phyloP scores from a whole-genome alignment of 2,329 filamentous ascomycete species.

The Ophiosphaerella herpotricha region DNA sequence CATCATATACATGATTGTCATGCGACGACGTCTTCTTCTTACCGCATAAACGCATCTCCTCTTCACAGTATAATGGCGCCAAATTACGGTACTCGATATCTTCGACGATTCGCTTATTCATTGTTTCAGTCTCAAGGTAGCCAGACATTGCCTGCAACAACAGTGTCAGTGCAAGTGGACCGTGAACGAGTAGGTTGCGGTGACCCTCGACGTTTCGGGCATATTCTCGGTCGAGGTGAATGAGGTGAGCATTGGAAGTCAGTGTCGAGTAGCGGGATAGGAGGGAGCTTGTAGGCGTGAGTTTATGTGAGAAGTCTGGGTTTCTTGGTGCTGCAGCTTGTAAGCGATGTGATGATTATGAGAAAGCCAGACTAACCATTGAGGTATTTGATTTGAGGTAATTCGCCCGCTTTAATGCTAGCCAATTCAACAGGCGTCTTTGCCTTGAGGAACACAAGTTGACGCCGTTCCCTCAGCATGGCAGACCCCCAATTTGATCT shows the following conservation, averaged over 20 bases:
- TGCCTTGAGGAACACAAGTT: conserved; percentile 67
- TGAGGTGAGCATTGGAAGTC: conserved; percentile 88
- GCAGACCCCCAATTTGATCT: conserved; percentile 35
- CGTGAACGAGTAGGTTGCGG: conserved; percentile 78
- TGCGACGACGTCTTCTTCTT: conserved; percentile 48
- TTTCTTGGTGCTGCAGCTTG: conserved; percentile 50
- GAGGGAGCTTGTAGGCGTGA: conserved; percentile 70
- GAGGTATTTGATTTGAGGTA: conserved; percentile 44
- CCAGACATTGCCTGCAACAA: conserved; percentile 69
- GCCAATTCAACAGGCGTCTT: conserved; percentile 48
- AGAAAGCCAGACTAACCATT: conserved; percentile 29
- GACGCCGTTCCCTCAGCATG: conserved; percentile 61
- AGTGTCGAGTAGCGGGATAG: conserved; percentile 87
- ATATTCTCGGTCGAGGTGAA: conserved; percentile 80
- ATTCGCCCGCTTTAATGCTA: conserved; percentile 31
- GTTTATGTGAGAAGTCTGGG: conserved; percentile 61
- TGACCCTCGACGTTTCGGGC: conserved; percentile 74
- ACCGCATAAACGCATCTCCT: conserved; percentile 72
- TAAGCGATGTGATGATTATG: conserved; percentile 9
- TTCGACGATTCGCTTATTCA: conserved; percentile 49
- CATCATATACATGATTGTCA: conserved; percentile 34
- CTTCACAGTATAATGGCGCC: conserved; percentile 76
- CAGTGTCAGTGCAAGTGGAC: conserved; percentile 77
- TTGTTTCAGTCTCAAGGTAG: conserved; percentile 3
- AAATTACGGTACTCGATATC: conserved; percentile 79